Conservation (phyloP, 768 basidiomycete genomes). For the Fomitopsis serialis region DNA sequence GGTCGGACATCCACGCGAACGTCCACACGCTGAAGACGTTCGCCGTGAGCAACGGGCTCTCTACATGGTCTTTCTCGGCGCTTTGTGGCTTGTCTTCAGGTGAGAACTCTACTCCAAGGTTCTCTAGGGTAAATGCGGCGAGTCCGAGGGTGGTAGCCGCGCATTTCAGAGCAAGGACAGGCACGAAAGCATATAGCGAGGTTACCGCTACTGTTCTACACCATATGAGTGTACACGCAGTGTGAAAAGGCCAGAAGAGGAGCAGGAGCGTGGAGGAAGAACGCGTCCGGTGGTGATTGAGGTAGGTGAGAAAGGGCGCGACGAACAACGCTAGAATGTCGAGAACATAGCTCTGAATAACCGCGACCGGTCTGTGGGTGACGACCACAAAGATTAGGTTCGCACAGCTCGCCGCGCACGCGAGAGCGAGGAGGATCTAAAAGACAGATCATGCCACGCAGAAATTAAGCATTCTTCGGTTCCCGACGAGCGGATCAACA, state of each 20-base stretch:
- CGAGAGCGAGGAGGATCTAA: constrained; percentile 44
- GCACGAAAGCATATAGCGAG: neutral
- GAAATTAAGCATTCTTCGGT: neutral
- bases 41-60: constrained; percentile 70
- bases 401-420: constrained; percentile 40
- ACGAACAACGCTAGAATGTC: constrained; percentile 50
- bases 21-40: constrained; percentile 81
- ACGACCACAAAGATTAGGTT: constrained; percentile 36
- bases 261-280: constrained; percentile 69
- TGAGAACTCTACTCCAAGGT: constrained; percentile 55
- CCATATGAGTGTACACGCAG: constrained; percentile 45
- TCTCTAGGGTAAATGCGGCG: constrained; percentile 60
- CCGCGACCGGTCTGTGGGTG: constrained; percentile 32
- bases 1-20: constrained; percentile 82
- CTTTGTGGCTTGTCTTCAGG: constrained; percentile 21
- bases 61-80: constrained; percentile 55
- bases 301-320: constrained; percentile 47
- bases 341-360: constrained; percentile 48
- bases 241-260: constrained; percentile 77
- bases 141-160: constrained; percentile 40
- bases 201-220: constrained; percentile 43
- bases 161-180: constrained; percentile 35
- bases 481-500: neutral
- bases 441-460: neutral
- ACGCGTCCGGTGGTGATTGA: constrained; percentile 67